These are phyloP conservation scores for Helminthosporium solani DNA, from an alignment of 2,329 filamentous ascomycete species.

Conservation along the genomic window DNA sequence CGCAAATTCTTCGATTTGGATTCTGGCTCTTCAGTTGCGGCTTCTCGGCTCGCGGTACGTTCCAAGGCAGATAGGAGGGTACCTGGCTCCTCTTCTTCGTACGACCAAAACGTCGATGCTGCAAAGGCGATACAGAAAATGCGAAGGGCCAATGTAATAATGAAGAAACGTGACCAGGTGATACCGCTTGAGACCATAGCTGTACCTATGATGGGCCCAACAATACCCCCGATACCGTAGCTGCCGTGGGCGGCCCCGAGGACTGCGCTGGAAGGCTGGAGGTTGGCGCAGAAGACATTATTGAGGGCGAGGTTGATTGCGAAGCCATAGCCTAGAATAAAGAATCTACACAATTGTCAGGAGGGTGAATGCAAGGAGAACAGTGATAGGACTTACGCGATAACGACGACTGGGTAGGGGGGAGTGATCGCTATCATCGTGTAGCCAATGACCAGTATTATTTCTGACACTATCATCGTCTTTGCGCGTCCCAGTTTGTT, in stretches of 20 bases:
- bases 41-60: conserved; percentile 45
- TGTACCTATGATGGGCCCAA: conserved; percentile 74
- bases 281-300: conserved; percentile 58
- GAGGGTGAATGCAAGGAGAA: background rate
- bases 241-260: conserved; percentile 66
- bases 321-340: conserved; percentile 60
- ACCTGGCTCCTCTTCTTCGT: conserved; percentile 60
- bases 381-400: conserved; percentile 41
- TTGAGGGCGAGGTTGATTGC: conserved; percentile 56
- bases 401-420: conserved; percentile 67
- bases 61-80: conserved; percentile 49
- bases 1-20: conserved; percentile 53
- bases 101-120: conserved; percentile 68
- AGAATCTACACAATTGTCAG: conserved; percentile 53
- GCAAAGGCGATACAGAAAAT: conserved; percentile 59
- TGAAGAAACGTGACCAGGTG: conserved; percentile 72
- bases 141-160: conserved; percentile 62
- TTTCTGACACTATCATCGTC: conserved; percentile 60
- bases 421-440: conserved; percentile 65
- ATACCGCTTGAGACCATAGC: conserved; percentile 63
- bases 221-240: conserved; percentile 53
- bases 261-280: conserved; percentile 53
- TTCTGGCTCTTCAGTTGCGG: conserved; percentile 35
- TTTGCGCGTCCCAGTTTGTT: conserved; percentile 64
- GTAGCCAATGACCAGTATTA: conserved; percentile 61